Conservation (phyloP, 768 basidiomycete genomes). For the Suillus americanus region DNA sequence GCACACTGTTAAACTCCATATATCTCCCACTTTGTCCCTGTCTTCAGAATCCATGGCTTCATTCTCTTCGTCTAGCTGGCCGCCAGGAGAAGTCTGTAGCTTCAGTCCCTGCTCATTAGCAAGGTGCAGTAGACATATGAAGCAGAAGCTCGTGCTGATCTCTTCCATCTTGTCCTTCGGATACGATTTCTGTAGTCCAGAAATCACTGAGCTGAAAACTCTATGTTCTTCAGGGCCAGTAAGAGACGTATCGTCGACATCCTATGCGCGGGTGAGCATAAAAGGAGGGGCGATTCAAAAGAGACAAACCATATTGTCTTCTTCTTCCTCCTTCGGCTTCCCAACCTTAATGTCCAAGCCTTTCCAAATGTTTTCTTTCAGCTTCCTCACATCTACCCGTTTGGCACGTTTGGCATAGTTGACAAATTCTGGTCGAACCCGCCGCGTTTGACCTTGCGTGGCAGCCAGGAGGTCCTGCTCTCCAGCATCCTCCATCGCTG, state of each 20-base stretch:
- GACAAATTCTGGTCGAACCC: constrained; percentile 83
- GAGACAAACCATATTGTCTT: constrained; percentile 53
- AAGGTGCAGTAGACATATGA: constrained; percentile 94
- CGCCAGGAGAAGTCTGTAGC: constrained; percentile 55
- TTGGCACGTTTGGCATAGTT: constrained; percentile 96
- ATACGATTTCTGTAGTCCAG: constrained; percentile 77
- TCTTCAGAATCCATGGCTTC: constrained; percentile 38
- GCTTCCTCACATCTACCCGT: constrained; percentile 91
- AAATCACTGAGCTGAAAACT: constrained; percentile 79
- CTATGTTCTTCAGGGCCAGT: constrained; percentile 69
- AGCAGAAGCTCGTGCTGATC: constrained; percentile 98
- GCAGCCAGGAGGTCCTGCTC: constrained; percentile 89
- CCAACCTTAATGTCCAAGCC: constrained; percentile 75
- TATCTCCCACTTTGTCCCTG: constrained; percentile 57
- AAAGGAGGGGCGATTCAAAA: not conserved
- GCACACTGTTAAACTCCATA: constrained; percentile 75
- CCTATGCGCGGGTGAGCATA: constrained; percentile 35
- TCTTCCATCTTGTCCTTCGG: constrained; percentile 95
- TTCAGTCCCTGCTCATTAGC: constrained; percentile 96
- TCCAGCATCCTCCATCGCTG: constrained; percentile 53
- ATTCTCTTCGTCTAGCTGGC: constrained; percentile 34
- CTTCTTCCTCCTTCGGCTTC: constrained; percentile 33
- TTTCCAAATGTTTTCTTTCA: constrained; percentile 99
- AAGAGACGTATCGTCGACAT: constrained; percentile 47
- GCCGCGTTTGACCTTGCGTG: constrained; percentile 72